Conservation (phyloP, 352 stramenopile genomes). For the Pythium guiyangense region DNA sequence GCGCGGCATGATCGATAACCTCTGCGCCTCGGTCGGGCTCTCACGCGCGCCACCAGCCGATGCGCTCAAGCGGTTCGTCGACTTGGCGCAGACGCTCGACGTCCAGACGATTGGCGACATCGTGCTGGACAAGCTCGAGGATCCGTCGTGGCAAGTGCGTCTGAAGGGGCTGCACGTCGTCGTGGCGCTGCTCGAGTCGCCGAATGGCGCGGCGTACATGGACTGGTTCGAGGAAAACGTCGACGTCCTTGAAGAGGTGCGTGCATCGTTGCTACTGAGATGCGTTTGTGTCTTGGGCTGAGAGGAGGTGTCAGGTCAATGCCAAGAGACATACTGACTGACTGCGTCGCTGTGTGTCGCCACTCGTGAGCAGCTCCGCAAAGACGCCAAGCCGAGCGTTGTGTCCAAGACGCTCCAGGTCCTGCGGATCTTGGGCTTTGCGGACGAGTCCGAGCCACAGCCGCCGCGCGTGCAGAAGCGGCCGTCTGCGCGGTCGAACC, state of each 20-base stretch:
- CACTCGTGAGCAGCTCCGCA: conserved; percentile 33
- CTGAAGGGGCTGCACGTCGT: conserved; percentile 82
- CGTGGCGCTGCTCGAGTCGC: conserved; percentile 67
- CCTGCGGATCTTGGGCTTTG: conserved; percentile 59
- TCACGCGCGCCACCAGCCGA: conserved; percentile 74
- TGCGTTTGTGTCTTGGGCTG: background rate
- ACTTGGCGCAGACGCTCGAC: conserved; percentile 83
- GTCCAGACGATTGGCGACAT: conserved; percentile 83
- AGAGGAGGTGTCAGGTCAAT: conserved; percentile 7
- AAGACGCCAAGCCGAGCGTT: conserved; percentile 76
- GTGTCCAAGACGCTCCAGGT: conserved; percentile 73
- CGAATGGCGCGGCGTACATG: conserved; percentile 55
- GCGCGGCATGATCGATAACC: conserved; percentile 78
- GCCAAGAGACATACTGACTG: background rate
- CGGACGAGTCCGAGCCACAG: conserved; percentile 33
- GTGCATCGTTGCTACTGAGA: too few relatives aligned
- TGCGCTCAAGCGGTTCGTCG: conserved; percentile 78
- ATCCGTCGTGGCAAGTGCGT: conserved; percentile 73
- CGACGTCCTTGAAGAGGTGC: conserved; percentile 63
- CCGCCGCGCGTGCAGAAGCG: conserved; percentile 15
- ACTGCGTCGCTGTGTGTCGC: background rate
- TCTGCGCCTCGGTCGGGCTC: conserved; percentile 73
- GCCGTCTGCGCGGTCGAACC: conserved; percentile 7
- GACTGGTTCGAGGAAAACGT: conserved; percentile 84
- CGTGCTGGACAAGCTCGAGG: conserved; percentile 83